These are phyloP conservation scores for Aspergillus intermedius DNA, from an alignment of 2,329 filamentous ascomycete species.

Conservation along the genomic window DNA sequence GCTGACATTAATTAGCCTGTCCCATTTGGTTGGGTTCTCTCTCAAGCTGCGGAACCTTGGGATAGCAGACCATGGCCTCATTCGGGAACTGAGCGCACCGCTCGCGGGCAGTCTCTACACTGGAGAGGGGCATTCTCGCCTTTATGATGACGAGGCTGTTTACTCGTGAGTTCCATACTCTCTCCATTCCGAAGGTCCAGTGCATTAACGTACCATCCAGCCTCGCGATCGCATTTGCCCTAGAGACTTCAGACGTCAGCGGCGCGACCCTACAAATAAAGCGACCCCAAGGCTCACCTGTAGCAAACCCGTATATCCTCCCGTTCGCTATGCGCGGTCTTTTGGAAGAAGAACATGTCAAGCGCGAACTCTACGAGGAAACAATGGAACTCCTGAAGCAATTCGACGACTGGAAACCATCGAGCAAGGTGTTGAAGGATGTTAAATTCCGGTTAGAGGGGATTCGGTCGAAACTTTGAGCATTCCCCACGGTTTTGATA, in stretches of 20 bases:
- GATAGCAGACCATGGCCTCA: constrained; percentile 83
- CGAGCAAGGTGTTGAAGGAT: constrained; percentile 85
- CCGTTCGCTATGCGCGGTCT: constrained; percentile 95
- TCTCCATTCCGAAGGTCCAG: neutral
- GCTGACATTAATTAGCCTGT: constrained; percentile 49
- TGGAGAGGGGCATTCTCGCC: constrained; percentile 85
- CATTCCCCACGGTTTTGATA: neutral
- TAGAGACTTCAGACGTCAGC: constrained; percentile 60
- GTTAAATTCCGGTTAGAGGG: constrained; percentile 92
- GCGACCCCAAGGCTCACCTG: constrained; percentile 37
- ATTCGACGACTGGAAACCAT: constrained; percentile 91
- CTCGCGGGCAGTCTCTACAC: constrained; percentile 86
- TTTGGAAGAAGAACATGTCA: constrained; percentile 85
- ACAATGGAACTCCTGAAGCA: constrained; percentile 71
- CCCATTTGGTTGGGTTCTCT: constrained; percentile 84
- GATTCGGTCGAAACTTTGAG: constrained; percentile 71
- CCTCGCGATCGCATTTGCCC: constrained; percentile 63
- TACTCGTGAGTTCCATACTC: constrained; percentile 58
- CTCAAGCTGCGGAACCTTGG: constrained; percentile 92
- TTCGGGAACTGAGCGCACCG: constrained; percentile 80
- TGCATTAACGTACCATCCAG: constrained; percentile 25
- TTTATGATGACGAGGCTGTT: constrained; percentile 83
- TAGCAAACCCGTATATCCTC: constrained; percentile 76
- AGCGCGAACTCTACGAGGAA: constrained; percentile 69
- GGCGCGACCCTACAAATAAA: constrained; percentile 46